phyloP scores from a whole-genome alignment of 495 filamentous ascomycete genomes.

The Aspergillus panamensis region DNA sequence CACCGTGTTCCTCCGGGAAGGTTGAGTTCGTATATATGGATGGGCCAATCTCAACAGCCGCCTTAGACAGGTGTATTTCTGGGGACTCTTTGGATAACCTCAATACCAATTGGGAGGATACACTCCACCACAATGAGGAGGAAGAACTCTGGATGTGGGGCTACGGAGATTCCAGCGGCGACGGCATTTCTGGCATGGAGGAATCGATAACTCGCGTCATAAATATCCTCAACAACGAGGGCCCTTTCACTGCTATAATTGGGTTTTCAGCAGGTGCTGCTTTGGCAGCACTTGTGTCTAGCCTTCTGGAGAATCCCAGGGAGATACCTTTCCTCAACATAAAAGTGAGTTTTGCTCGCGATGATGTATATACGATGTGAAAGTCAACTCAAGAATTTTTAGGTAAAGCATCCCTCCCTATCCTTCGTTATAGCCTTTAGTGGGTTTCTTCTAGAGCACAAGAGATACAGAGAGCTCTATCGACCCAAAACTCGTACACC shows the following conservation, averaged over 20 bases:
- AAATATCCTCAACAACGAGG: background rate
- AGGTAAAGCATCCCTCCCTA: conserved; percentile 5
- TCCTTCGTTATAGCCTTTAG: conserved; percentile 1
- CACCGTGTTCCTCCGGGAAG: background rate
- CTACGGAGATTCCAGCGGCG: background rate
- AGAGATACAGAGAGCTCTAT: background rate
- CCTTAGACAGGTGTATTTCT: background rate
- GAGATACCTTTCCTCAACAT: background rate
- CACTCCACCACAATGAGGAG: background rate
- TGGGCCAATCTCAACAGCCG: background rate
- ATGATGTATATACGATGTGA: background rate
- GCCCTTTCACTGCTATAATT: background rate
- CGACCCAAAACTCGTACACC: background rate
- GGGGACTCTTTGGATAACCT: background rate
- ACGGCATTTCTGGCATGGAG: background rate
- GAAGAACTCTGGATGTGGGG: conserved; percentile 3
- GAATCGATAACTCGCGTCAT: background rate
- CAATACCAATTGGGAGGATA: background rate
- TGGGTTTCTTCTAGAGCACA: background rate
- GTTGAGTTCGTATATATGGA: conserved; percentile 5
- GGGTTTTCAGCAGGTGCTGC: conserved; percentile 3
- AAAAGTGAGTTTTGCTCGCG: background rate
- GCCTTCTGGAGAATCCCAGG: background rate
- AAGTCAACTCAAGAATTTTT: background rate
- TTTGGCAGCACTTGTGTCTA: background rate